Evolutionary conservation across 2,329 filamentous ascomycete species (phyloP).

Genomic region (Talaromyces sp.): DNA sequence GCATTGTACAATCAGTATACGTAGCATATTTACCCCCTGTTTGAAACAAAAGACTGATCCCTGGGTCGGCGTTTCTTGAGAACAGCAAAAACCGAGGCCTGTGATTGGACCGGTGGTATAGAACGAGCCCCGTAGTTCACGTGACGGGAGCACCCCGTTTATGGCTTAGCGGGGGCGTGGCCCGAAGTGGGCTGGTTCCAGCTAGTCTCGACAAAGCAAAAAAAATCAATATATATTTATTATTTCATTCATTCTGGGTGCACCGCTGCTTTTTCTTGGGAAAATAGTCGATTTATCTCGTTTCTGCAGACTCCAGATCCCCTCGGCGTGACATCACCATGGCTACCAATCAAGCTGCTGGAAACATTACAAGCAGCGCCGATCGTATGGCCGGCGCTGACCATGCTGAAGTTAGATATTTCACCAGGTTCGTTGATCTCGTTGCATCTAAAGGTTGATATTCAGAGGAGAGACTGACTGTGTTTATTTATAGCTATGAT

Average conservation of each 20-base stretch:
- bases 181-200: constrained; percentile 12
- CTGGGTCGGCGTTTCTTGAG: not conserved
- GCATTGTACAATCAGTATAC: not conserved
- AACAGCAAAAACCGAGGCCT: not conserved
- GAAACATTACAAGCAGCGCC: constrained; percentile 35
- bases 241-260: constrained; percentile 10
- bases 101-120: not conserved
- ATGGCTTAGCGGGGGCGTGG: not conserved
- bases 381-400: constrained; percentile 60
- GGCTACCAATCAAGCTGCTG: not conserved
- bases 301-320: not conserved
- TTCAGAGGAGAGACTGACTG: constrained; percentile 15
- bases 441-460: constrained; percentile 17
- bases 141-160: constrained; percentile 15
- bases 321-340: not conserved
- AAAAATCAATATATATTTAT: constrained; percentile 14
- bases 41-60: not conserved
- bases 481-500: constrained; percentile 67
- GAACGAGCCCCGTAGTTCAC: constrained; percentile 15
- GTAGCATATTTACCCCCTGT: not conserved
- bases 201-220: constrained; percentile 3
- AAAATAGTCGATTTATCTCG: constrained; percentile 2
- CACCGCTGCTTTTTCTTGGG: constrained; percentile 11
- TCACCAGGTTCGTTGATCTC: constrained; percentile 70
- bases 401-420: constrained; percentile 98